These are phyloP conservation scores for Lodderomyces pseudojiufengensis DNA, from an alignment of 1,139 yeast species.

Conservation along the genomic window DNA sequence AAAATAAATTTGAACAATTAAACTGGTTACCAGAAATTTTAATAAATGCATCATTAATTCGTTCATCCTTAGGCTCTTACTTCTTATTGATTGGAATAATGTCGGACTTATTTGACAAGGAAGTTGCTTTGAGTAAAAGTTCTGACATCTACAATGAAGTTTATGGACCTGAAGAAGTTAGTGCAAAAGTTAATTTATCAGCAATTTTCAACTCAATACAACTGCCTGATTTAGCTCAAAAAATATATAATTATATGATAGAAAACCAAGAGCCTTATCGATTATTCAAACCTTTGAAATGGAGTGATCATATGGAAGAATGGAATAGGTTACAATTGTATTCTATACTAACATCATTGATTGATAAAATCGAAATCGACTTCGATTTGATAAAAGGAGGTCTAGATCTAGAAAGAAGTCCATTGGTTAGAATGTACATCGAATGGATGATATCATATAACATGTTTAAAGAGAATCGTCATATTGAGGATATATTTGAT, in stretches of 20 bases:
- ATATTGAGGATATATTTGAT: slow-evolving; percentile 19
- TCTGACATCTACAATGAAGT: slow-evolving; percentile 42
- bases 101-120: slow-evolving; percentile 46
- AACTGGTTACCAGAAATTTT: slow-evolving; percentile 56
- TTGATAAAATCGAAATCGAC: slow-evolving; percentile 23
- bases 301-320: slow-evolving; percentile 69
- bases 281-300: slow-evolving; percentile 44
- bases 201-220: slow-evolving; percentile 39
- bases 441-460: slow-evolving; percentile 71
- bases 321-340: slow-evolving; percentile 57
- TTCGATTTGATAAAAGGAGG: slow-evolving; percentile 22
- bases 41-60: slow-evolving; percentile 41
- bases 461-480: slow-evolving; percentile 19
- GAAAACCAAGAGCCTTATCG: slow-evolving; percentile 27
- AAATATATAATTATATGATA: slow-evolving; percentile 41
- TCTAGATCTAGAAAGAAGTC: slow-evolving; percentile 61
- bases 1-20: slow-evolving; percentile 33
- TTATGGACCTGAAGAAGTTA: slow-evolving; percentile 61
- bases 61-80: slow-evolving; percentile 54
- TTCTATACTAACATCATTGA: slow-evolving; percentile 44
- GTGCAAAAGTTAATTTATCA: slow-evolving; percentile 49
- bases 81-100: slow-evolving; percentile 61
- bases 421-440: slow-evolving; percentile 65
- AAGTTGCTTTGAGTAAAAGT: slow-evolving; percentile 21
- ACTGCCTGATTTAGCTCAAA: slow-evolving; percentile 31